A percentile compares a stretch with the other conserved stretches of the same genome.
These are phyloP conservation scores for Euryodendron excelsum DNA, from an alignment of 148 eudicot genomes.

Conservation along the genomic window DNA sequence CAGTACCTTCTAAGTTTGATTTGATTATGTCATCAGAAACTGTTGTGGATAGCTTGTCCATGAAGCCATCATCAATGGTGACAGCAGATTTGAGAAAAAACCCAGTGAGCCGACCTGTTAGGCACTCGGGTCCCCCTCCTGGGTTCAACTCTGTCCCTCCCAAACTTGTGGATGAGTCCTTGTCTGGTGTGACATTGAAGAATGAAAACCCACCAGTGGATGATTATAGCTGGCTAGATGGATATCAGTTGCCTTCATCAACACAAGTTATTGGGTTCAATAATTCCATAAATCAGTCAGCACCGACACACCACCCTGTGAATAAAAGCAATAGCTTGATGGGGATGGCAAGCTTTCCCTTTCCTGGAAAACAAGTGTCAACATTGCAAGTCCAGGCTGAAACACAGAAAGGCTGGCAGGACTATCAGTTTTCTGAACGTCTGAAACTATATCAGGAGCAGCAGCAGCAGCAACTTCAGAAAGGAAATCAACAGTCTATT, in stretches of 20 bases:
- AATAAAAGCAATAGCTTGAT: conserved; percentile 45
- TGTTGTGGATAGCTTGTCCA: conserved; percentile 27
- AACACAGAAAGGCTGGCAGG: conserved; percentile 47
- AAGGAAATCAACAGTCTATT: conserved; percentile 48
- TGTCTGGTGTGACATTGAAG: conserved; percentile 28
- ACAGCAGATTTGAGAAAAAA: conserved; percentile 53
- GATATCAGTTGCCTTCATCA: conserved; percentile 59
- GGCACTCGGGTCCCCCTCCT: conserved; percentile 90
- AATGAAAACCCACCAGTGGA: conserved; percentile 51
- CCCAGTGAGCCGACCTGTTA: conserved; percentile 79
- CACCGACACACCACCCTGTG: conserved; percentile 30
- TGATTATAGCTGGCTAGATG: conserved; percentile 96
- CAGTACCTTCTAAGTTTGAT: conserved; percentile 39
- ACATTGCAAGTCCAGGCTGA: conserved; percentile 40
- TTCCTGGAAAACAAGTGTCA: conserved; percentile 87
- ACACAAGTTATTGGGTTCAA: conserved; percentile 38
- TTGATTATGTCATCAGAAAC: conserved; percentile 37
- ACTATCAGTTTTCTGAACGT: conserved; percentile 45
- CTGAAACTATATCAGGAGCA: conserved; percentile 45
- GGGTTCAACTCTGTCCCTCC: conserved; percentile 63
- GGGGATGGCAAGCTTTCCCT: conserved; percentile 68
- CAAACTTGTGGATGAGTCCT: conserved; percentile 41
- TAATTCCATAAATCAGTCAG: conserved; percentile 38
- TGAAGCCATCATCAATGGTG: conserved; percentile 32
- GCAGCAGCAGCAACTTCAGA: conserved; percentile 39